Evolutionary conservation across 306 rosid species (phyloP).

Genomic region (Castanea sativa): DNA sequence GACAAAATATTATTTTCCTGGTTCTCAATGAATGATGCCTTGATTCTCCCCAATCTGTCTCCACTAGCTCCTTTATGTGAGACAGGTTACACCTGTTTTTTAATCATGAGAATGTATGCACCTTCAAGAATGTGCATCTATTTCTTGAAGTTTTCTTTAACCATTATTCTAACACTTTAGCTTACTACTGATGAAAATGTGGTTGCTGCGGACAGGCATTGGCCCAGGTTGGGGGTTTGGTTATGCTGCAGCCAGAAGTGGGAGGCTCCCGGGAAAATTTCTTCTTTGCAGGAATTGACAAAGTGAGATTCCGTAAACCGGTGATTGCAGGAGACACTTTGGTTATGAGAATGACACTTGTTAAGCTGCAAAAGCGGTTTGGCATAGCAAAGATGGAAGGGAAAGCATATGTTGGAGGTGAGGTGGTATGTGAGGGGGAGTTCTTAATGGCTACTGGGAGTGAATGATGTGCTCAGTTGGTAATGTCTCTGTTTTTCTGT

Average conservation of each 20-base stretch:
- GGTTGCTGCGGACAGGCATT: slow-evolving; percentile 60
- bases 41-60: background rate
- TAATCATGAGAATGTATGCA: too few relatives aligned
- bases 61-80: too few relatives aligned
- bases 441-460: slow-evolving; percentile 78
- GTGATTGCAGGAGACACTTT: slow-evolving; percentile 93
- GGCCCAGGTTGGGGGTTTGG: slow-evolving; percentile 96
- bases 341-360: slow-evolving; percentile 90
- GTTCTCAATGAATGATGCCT: background rate
- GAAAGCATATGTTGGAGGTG: slow-evolving; percentile 92
- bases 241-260: slow-evolving; percentile 92
- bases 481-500: background rate
- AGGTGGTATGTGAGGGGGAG: slow-evolving; percentile 92
- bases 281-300: slow-evolving; percentile 95
- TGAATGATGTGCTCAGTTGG: slow-evolving; percentile 13
- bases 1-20: background rate
- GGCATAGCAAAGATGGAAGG: slow-evolving; percentile 98
- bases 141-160: background rate
- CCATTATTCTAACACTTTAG: background rate
- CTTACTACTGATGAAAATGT: background rate
- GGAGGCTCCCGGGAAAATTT: slow-evolving; percentile 85
- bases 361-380: slow-evolving; percentile 79
- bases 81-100: too few relatives aligned
- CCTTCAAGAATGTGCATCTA: background rate
- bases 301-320: slow-evolving; percentile 84